Conservation (phyloP, 1,284 basidiomycete genomes). For the Fomitiporia mediterranea region DNA sequence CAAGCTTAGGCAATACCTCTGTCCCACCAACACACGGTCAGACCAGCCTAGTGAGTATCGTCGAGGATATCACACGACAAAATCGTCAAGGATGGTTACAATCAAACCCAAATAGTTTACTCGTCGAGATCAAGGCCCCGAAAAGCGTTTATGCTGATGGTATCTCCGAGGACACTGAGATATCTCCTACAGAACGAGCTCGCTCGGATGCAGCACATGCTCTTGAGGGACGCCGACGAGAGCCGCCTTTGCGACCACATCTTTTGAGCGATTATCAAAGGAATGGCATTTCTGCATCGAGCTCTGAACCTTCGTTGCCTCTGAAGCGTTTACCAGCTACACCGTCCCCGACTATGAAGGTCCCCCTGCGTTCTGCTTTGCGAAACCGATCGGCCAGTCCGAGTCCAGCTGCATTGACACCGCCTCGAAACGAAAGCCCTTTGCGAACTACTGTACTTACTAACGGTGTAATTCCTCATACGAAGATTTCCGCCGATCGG, state of each 20-base stretch:
- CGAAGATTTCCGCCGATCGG: neutral
- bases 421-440: constrained; percentile 10
- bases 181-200: neutral
- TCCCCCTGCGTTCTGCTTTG: constrained; percentile 14
- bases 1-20: neutral
- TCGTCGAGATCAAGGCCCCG: constrained; percentile 24
- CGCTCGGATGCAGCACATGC: neutral
- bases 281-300: constrained; percentile 15
- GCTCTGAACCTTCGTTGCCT: constrained; percentile 15
- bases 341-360: neutral
- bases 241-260: neutral
- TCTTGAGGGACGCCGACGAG: neutral
- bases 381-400: constrained; percentile 16
- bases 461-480: neutral
- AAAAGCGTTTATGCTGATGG: neutral
- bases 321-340: constrained; percentile 2
- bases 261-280: neutral
- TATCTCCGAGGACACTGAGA: neutral
- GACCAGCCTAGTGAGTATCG: constrained; percentile 60
- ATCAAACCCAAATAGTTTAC: constrained; percentile 30
- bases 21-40: constrained; percentile 18
- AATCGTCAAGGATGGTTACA: constrained; percentile 30
- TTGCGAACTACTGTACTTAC: neutral
- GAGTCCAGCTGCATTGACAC: constrained; percentile 1
- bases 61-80: constrained; percentile 51